Conservation (phyloP, 306 rosid species). For the Quercus dentata region DNA sequence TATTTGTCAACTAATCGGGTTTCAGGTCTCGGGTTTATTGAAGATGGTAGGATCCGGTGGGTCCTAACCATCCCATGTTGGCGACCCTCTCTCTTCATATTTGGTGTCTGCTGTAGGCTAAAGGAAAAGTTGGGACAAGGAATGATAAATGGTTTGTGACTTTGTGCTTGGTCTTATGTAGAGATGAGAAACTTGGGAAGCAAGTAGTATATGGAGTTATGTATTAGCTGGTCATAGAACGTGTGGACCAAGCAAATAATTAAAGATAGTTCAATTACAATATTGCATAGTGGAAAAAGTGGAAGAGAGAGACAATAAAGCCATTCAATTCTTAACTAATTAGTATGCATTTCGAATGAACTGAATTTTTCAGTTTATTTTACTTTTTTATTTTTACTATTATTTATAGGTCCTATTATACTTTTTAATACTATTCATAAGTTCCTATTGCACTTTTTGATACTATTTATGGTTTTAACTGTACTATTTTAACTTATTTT, state of each 20-base stretch:
- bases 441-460: fast-evolving
- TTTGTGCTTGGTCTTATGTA: neutral
- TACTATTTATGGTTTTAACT: fast-evolving
- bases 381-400: too few species aligned
- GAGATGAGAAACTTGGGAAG: slow-evolving; percentile 33
- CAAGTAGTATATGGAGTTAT: slow-evolving; percentile 22
- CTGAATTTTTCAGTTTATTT: too few species aligned
- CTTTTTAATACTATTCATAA: too few species aligned
- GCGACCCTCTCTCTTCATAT: slow-evolving; percentile 81
- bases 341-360: too few species aligned
- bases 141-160: neutral
- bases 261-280: slow-evolving; percentile 8
- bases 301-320: too few species aligned
- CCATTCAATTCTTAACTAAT: too few species aligned
- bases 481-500: too few species aligned
- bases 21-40: slow-evolving; percentile 39
- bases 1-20: slow-evolving; percentile 32
- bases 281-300: too few species aligned
- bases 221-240: neutral
- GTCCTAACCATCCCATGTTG: slow-evolving; percentile 81
- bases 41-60: slow-evolving; percentile 35
- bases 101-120: slow-evolving; percentile 10
- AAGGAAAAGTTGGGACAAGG: neutral
- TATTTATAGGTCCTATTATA: too few species aligned
- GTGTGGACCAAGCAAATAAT: slow-evolving; percentile 32